A percentile compares a stretch with the other conserved stretches of the same genome.
Conservation (phyloP, 129 eudicot species). For the Ambrosia trifida region DNA sequence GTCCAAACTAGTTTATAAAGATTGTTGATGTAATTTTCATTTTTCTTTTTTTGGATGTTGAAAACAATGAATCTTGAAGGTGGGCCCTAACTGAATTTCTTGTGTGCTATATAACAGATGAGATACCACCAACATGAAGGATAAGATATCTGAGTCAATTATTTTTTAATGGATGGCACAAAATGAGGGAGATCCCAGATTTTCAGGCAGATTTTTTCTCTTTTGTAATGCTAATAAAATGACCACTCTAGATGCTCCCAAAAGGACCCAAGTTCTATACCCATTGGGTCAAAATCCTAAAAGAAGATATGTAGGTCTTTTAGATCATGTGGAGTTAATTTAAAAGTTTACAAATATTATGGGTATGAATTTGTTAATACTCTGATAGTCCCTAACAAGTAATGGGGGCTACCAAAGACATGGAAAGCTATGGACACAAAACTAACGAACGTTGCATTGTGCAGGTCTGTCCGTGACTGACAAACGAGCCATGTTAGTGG, state of each 20-base stretch:
- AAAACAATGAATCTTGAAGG: conserved; percentile 7
- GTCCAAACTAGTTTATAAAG: not conserved
- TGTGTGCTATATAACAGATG: conserved; percentile 30
- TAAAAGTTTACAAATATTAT: not conserved
- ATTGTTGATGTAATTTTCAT: not conserved
- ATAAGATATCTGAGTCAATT: conserved; percentile 35
- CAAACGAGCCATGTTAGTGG: no score
- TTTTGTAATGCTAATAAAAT: conserved; percentile 5
- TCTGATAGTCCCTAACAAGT: not conserved
- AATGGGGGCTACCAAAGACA: no score
- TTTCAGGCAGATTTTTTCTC: conserved; percentile 32
- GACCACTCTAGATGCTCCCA: conserved; percentile 19
- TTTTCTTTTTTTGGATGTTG: conserved; percentile 13
- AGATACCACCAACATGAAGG: conserved; percentile 36
- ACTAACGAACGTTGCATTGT: no score
- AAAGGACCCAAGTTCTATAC: conserved; percentile 24
- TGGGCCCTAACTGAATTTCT: conserved; percentile 18
- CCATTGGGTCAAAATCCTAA: conserved; percentile 17
- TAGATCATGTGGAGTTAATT: not conserved
- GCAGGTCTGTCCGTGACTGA: no score
- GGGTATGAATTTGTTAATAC: not conserved
- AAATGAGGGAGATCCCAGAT: conserved; percentile 42
- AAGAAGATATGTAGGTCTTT: not conserved
- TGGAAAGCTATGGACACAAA: no score
- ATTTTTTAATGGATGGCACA: conserved; percentile 34